Percentiles rank a stretch among this genome's conserved stretches.
These are phyloP conservation scores for Aspergillus wentii DNA, from an alignment of 495 filamentous ascomycete genomes.

Conservation along the genomic window DNA sequence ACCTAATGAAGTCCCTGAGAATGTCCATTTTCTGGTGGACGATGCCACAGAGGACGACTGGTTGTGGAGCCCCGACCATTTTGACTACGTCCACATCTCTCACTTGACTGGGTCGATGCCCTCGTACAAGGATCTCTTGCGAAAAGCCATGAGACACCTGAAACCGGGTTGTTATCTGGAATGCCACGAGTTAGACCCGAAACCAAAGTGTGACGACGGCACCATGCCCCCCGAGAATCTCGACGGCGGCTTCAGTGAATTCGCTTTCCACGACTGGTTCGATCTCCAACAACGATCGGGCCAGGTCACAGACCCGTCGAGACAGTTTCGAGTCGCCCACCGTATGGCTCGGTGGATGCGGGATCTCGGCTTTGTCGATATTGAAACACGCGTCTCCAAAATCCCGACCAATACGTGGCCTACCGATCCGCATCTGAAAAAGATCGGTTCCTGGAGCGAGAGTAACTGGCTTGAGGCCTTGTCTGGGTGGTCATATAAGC, in stretches of 20 bases:
- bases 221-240: slow-evolving; percentile 47
- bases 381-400: slow-evolving; percentile 51
- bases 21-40: slow-evolving; percentile 57
- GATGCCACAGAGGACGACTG: slow-evolving; percentile 48
- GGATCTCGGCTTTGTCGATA: slow-evolving; percentile 59
- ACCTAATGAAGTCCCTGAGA: slow-evolving; percentile 50
- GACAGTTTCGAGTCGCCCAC: slow-evolving; percentile 48
- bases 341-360: slow-evolving; percentile 51
- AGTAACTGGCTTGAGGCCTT: slow-evolving; percentile 36
- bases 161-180: slow-evolving; percentile 65
- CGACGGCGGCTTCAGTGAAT: slow-evolving; percentile 36
- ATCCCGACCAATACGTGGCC: slow-evolving; percentile 59
- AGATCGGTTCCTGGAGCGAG: slow-evolving; percentile 41
- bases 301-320: slow-evolving; percentile 38
- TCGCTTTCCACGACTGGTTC: slow-evolving; percentile 48
- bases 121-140: slow-evolving; percentile 35
- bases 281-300: slow-evolving; percentile 43
- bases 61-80: slow-evolving; percentile 39
- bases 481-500: slow-evolving; percentile 45
- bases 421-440: slow-evolving; percentile 45
- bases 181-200: slow-evolving; percentile 55
- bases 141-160: slow-evolving; percentile 42
- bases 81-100: slow-evolving; percentile 44
- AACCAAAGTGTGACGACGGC: slow-evolving; percentile 56
- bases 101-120: slow-evolving; percentile 39